Percentiles rank a stretch among this genome's conserved stretches.
Conservation (phyloP, 75 land plant genomes). For the Picea sitchensis region DNA sequence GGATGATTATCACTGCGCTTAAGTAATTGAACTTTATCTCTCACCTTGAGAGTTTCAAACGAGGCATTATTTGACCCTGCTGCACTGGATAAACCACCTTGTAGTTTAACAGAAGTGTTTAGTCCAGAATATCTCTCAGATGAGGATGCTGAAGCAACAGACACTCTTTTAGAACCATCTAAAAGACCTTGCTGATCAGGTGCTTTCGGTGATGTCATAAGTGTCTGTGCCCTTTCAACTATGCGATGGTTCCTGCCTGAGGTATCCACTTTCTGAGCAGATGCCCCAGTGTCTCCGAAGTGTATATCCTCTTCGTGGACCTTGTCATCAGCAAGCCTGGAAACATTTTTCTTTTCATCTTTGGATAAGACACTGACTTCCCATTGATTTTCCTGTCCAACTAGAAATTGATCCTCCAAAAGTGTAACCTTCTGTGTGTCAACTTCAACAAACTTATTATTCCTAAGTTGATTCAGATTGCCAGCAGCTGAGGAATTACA, state of each 20-base stretch:
- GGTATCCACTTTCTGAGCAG: background rate
- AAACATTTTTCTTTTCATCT: slow-evolving; percentile 1
- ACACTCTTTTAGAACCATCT: background rate
- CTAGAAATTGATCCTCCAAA: background rate
- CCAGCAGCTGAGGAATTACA: background rate
- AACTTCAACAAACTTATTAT: background rate
- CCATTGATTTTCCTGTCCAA: background rate
- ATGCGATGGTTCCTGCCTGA: background rate
- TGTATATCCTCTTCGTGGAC: background rate
- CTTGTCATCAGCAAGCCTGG: background rate
- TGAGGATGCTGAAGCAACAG: background rate
- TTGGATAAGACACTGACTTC: background rate
- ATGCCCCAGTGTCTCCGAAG: background rate
- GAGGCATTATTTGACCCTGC: background rate
- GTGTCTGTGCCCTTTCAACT: background rate
- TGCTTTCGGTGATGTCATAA: background rate
- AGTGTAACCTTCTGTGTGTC: background rate
- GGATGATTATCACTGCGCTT: slow-evolving; percentile 4
- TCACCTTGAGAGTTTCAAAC: background rate
- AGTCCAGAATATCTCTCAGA: background rate
- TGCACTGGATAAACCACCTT: slow-evolving; percentile 11
- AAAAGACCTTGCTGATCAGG: background rate
- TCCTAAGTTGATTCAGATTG: background rate
- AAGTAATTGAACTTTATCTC: slow-evolving; percentile 2
- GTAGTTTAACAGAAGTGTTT: background rate